These are phyloP conservation scores for Picea glauca DNA, from an alignment of 75 land plant genomes.

Conservation along the genomic window DNA sequence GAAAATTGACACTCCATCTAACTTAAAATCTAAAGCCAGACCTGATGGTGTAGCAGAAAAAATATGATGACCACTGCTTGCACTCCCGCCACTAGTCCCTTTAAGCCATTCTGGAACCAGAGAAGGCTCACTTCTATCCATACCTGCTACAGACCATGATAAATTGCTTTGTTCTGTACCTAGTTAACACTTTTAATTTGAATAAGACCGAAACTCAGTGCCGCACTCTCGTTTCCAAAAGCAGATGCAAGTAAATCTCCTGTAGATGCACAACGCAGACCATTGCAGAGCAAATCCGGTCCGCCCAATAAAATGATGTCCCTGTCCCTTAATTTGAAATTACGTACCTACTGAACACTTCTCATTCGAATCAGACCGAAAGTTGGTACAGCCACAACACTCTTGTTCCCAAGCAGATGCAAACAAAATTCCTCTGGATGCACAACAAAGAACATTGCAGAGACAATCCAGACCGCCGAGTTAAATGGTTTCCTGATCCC, in stretches of 20 bases:
- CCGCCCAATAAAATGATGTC: not conserved
- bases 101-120: constrained; percentile 80
- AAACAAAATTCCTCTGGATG: not conserved
- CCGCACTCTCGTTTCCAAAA: not conserved
- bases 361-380: not conserved
- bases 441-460: not conserved
- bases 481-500: not conserved
- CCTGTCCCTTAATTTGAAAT: not conserved
- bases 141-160: constrained; percentile 44
- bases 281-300: not conserved
- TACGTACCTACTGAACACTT: not conserved
- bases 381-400: not conserved
- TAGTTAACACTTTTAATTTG: not conserved
- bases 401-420: not conserved
- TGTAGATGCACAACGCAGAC: too few species aligned
- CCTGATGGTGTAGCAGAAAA: constrained; percentile 12
- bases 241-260: not conserved
- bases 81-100: constrained; percentile 40
- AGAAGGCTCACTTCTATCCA: constrained; percentile 78
- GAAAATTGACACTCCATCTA: not conserved
- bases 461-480: not conserved
- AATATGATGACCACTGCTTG: constrained; percentile 19
- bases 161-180: not conserved
- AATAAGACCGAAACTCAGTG: not conserved
- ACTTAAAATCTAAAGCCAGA: not conserved